Percentiles rank a stretch among this genome's conserved stretches.
Evolutionary conservation across 2,329 filamentous ascomycete genomes (phyloP).

Genomic region (Sclerotinia subarctica): DNA sequence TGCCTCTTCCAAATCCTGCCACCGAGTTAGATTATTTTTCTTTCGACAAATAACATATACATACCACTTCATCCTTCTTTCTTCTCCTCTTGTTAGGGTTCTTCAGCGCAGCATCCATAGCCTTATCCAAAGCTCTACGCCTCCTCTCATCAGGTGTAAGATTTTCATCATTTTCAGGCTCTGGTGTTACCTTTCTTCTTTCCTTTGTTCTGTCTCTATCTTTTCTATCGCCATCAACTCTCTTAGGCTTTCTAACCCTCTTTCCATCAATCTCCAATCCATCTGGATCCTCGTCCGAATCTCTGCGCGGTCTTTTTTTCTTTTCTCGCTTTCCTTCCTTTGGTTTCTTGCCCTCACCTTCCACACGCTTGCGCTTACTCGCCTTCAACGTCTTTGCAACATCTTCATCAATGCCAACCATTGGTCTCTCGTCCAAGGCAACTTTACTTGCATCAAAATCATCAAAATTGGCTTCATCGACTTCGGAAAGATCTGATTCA

Average conservation of each 20-base stretch:
- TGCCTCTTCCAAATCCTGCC: constrained; percentile 80
- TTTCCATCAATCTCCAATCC: constrained; percentile 54
- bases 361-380: constrained; percentile 62
- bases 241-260: constrained; percentile 44
- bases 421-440: constrained; percentile 58
- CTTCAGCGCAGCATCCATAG: constrained; percentile 86
- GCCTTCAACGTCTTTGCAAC: constrained; percentile 62
- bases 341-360: constrained; percentile 68
- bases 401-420: constrained; percentile 64
- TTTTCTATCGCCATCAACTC: constrained; percentile 40
- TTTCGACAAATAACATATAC: constrained; percentile 38
- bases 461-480: constrained; percentile 67
- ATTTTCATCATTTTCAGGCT: constrained; percentile 71
- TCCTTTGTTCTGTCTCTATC: constrained; percentile 37
- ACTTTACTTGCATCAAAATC: constrained; percentile 65
- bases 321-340: constrained; percentile 62
- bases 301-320: constrained; percentile 60
- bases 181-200: constrained; percentile 47
- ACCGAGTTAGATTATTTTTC: constrained; percentile 25
- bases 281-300: constrained; percentile 45
- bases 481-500: constrained; percentile 59
- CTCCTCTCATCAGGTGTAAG: constrained; percentile 82
- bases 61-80: constrained; percentile 84
- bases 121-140: constrained; percentile 77
- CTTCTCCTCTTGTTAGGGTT: constrained; percentile 63